Base-by-base conservation (phyloP, 805 yeast genomes). In the Ogataea philodendri region DNA sequence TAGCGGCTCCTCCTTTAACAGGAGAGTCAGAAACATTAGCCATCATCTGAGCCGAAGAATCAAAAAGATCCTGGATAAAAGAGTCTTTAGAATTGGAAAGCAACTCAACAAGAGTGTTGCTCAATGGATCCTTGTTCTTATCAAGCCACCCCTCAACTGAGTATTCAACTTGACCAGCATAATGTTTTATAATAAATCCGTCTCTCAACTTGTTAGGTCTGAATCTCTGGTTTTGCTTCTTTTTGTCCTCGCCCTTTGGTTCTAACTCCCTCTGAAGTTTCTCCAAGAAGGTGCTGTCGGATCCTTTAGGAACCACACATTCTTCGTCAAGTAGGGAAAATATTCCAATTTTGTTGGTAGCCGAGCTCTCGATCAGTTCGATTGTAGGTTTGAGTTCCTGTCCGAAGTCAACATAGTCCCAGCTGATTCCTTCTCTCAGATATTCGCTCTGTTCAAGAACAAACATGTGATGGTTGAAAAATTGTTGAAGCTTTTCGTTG, bases 101-200 rank as follows among this genome's bases (percentile, higher is more conserved):
- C 22, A 88, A 63, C 23, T 69, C 73, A 29, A 83, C 64, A 8
- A 90, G 69, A 37, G 79, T 76, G 32, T 86, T 95, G 50, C 81
- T 85, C 23, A 93, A 68, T 1, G 97, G 98, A 56, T 93, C 98
- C 48, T 84, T 85, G 57, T 93, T 93, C 62, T 93, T 93, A 44
- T 86, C 86, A 16, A 93, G 65, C 98, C 98, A 93, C 20, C 89
- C 90, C 13, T 83, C 89, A 15, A 87, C 82, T 21, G 84, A 76
- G 59, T 93, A 93, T 52, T 89, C 96, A n/a, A 93, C 99, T 39
- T 78, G 80, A 7, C 96, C 97, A 15, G 99, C 99, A 62, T 93
- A 93, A 62, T 93, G 99, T 41, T 83, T 80, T 14, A 93, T 68
- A 5, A 85, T 69, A 52, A 93, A 93, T 3, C 95, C 95, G 48